phyloP scores from a whole-genome alignment of 75 land plant genomes.

The Selaginella moellendorffii region DNA sequence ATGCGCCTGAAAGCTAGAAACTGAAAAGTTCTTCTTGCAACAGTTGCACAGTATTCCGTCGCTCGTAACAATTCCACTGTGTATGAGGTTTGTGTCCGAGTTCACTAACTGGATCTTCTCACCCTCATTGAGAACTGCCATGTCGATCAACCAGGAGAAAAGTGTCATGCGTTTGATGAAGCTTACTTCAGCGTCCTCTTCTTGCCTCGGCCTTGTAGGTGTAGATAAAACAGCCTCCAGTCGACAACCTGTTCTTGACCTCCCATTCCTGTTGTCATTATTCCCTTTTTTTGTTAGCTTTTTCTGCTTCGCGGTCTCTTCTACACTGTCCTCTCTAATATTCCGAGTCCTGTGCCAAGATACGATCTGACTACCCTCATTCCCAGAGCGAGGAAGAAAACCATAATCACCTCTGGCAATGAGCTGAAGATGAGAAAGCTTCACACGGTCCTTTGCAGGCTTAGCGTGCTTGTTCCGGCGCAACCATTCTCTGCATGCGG shows the following conservation, averaged over 20 bases:
- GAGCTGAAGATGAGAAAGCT: not conserved
- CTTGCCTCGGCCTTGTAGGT: constrained; percentile 17
- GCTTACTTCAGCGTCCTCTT: not conserved
- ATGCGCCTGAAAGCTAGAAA: constrained; percentile 60
- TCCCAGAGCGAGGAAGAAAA: constrained; percentile 3
- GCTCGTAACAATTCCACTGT: constrained; percentile 48
- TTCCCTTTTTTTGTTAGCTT: constrained; percentile 4
- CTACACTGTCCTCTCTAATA: not conserved
- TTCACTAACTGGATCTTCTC: constrained; percentile 45
- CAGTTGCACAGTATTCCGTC: constrained; percentile 73
- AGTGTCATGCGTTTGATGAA: constrained; percentile 27
- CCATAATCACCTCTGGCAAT: not conserved
- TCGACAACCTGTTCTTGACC: constrained; percentile 19
- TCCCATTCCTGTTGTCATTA: constrained; percentile 6
- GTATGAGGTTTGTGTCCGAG: constrained; percentile 35
- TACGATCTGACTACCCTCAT: not conserved
- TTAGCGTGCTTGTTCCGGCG: not conserved
- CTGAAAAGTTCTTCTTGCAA: constrained; percentile 39
- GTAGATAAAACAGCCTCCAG: constrained; percentile 19
- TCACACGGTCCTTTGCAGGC: not conserved
- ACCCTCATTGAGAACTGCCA: constrained; percentile 37
- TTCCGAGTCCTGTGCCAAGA: not conserved
- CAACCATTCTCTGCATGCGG: constrained; percentile 17
- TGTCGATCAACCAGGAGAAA: constrained; percentile 69
- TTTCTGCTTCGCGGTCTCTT: not conserved